phyloP scores from a whole-genome alignment of 2,329 filamentous ascomycete species.

The Penicillium sp. region DNA sequence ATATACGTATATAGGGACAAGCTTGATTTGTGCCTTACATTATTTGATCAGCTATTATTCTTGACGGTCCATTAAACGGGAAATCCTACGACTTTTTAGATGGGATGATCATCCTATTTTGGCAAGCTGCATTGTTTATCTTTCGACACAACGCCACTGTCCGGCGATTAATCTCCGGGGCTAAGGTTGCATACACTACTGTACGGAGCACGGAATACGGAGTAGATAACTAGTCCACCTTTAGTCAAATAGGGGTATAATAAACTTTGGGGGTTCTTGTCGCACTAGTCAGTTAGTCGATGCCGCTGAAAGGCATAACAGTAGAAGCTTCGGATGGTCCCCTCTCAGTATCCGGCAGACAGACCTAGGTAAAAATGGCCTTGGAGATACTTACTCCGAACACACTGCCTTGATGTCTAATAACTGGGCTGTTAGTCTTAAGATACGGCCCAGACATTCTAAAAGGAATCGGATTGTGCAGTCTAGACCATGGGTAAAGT shows the following conservation, averaged over 20 bases:
- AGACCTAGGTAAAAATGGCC: slow-evolving; percentile 10
- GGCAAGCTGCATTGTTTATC: not conserved
- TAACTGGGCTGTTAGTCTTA: not conserved
- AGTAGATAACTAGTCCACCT: not conserved
- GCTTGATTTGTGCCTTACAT: not conserved
- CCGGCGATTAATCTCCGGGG: not conserved
- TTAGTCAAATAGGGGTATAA: not conserved
- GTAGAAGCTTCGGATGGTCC: not conserved
- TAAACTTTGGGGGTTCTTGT: not conserved
- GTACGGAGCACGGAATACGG: no score
- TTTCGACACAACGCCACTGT: not conserved
- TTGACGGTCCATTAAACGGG: not conserved
- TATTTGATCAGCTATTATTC: not conserved
- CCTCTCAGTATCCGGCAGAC: not conserved
- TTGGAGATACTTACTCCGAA: no score
- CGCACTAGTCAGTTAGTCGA: not conserved
- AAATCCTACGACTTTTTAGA: not conserved
- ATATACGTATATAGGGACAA: not conserved
- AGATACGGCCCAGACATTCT: not conserved
- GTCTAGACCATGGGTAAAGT: not conserved
- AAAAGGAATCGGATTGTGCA: not conserved
- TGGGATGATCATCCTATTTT: not conserved
- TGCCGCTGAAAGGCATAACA: not conserved
- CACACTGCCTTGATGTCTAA: not conserved
- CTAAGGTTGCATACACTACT: not conserved